These are phyloP conservation scores for Penicillium verhagenii DNA, from an alignment of 495 filamentous ascomycete genomes.

Conservation along the genomic window DNA sequence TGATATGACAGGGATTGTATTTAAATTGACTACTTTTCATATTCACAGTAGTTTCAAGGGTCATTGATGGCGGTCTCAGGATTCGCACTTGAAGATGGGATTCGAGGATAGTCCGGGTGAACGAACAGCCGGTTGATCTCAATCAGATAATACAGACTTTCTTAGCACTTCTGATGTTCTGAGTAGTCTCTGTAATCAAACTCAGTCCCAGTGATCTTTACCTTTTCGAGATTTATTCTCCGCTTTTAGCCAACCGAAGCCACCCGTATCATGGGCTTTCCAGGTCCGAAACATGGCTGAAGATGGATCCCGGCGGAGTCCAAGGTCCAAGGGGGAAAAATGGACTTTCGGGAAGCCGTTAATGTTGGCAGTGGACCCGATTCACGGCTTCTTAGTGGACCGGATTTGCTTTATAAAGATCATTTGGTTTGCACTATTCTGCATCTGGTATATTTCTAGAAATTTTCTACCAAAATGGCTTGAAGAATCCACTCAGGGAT, in stretches of 20 bases:
- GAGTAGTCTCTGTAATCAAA: not conserved
- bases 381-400: not conserved
- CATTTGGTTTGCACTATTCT: not conserved
- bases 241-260: no score
- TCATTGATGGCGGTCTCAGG: not conserved
- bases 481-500: not conserved
- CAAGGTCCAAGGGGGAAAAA: conserved; percentile 5
- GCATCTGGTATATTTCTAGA: not conserved
- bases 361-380: not conserved
- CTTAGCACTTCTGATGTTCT: no score
- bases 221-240: not conserved
- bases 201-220: not conserved
- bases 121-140: conserved; percentile 6
- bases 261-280: not conserved
- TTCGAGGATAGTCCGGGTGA: not conserved
- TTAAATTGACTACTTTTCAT: no score
- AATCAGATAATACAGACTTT: conserved; percentile 18
- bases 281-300: not conserved
- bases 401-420: not conserved
- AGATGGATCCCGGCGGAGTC: not conserved
- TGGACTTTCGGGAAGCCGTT: conserved; percentile 8
- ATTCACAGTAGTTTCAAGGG: not conserved
- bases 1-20: no score
- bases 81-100: no score
- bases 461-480: not conserved